These are phyloP conservation scores for Parasarocladium wereldwijsianum DNA, from an alignment of 2,329 filamentous ascomycete species.

Conservation along the genomic window DNA sequence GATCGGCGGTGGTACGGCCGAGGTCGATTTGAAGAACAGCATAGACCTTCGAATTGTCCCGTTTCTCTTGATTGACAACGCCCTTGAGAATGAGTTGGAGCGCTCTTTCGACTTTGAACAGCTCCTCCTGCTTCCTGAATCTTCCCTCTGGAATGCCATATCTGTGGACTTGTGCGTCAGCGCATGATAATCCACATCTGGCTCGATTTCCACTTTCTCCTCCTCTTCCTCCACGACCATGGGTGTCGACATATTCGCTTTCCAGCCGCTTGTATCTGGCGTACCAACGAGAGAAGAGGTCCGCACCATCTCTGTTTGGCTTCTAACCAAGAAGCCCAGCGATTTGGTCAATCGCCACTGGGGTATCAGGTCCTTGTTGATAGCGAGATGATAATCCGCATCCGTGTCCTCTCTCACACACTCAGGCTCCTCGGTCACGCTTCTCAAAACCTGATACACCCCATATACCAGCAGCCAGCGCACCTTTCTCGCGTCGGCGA, in stretches of 20 bases:
- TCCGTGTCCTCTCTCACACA: slow-evolving; percentile 43
- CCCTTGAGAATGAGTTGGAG: slow-evolving; percentile 16
- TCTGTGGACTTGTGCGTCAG: slow-evolving; percentile 24
- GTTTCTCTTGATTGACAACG: no score
- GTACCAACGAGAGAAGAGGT: slow-evolving; percentile 2
- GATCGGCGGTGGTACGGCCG: slow-evolving; percentile 8
- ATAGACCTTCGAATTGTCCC: slow-evolving; percentile 20
- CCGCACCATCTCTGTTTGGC: slow-evolving; percentile 14
- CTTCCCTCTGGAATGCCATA: no score
- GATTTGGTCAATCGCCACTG: slow-evolving; percentile 27
- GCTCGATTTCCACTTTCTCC: slow-evolving; percentile 28
- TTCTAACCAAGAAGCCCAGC: slow-evolving; percentile 13
- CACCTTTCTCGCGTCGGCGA: slow-evolving; percentile 58
- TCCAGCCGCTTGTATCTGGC: no score
- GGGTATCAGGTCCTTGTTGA: slow-evolving; percentile 25
- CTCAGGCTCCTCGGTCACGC: slow-evolving; percentile 43
- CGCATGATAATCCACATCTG: slow-evolving; percentile 41
- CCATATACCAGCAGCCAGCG: slow-evolving; percentile 67
- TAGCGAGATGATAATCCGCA: slow-evolving; percentile 40
- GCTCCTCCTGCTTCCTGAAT: slow-evolving; percentile 10
- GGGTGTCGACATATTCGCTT: no score
- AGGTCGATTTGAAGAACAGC: slow-evolving; percentile 13
- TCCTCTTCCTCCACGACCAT: background rate
- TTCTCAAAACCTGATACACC: slow-evolving; percentile 55
- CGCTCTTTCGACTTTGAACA: slow-evolving; percentile 9